Base-by-base conservation (phyloP, 23 red algal genomes). In the Rhodosorus marinus region DNA sequence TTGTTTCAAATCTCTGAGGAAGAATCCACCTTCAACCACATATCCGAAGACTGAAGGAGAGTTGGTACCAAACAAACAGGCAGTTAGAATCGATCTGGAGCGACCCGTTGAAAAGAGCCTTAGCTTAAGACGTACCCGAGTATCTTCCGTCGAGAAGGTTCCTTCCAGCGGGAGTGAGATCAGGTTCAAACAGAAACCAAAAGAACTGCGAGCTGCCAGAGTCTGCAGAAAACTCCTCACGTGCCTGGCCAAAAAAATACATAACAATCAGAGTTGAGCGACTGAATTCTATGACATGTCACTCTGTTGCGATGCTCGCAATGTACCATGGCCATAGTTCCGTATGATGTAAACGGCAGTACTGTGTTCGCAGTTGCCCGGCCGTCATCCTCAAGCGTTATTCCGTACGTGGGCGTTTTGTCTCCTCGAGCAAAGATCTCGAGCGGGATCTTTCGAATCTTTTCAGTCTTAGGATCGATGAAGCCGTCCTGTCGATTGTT, bases 171-270 rank as follows among this genome's bases (percentile, higher is more conserved):
- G 87, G 87, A 14, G 87, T 94, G 49, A 94, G 57, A 43, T 94
- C 87, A 29, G 87, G 87, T 34, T 94, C 87, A 52, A 94, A 94
- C 2, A 94, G 70, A 40, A 94, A 83, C 87, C 87, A 94, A 69
- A 94, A 94, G 53, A 83, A 84, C 57, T 94, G 87, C 24, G 66
- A 75, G 29, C 52, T 64, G 1, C 71, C 87, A 45, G 67, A 80
- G 57, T 94, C 69, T 0, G 76, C 45, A 28, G 72, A 62, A 55
- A 78, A 94, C 67, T 94, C 87, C 33, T 83, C 64, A 22, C 87
- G 68, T 23, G 87, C 87, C 29, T 75, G 33, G 11, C 11, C 38
- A 50, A 20, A n/a, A n/a, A n/a, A n/a, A n/a, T n/a, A n/a, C n/a
- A 54, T 2, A 3, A 54, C 11, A 6, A 2, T 8, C 20, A 7